A percentile compares a stretch with the other conserved stretches of the same genome.
Conservation (phyloP, 2,329 filamentous ascomycete species). For the Trematosphaeria pertusa region DNA sequence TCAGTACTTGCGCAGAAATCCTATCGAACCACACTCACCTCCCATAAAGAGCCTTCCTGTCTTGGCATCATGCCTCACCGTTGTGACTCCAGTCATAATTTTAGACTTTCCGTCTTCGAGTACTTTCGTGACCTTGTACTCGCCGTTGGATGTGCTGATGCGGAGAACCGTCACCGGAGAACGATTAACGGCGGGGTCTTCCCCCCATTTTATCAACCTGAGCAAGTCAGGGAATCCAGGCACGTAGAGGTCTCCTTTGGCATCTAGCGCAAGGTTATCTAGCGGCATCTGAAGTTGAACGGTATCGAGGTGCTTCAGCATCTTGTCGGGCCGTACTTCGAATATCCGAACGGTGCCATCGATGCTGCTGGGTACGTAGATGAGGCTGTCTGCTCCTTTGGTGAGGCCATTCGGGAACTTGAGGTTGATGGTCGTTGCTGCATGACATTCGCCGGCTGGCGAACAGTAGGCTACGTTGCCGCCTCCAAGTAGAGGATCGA, state of each 20-base stretch:
- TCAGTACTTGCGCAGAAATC: no score
- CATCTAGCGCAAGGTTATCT: slow-evolving; percentile 36
- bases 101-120: slow-evolving; percentile 32
- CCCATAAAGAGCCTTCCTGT: slow-evolving; percentile 34
- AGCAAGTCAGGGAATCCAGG: slow-evolving; percentile 26
- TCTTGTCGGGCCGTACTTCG: slow-evolving; percentile 22
- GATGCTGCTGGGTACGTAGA: slow-evolving; percentile 35
- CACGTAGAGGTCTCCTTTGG: slow-evolving; percentile 33
- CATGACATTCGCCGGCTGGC: slow-evolving; percentile 22
- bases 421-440: slow-evolving; percentile 25
- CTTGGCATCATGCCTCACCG: slow-evolving; percentile 33
- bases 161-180: slow-evolving; percentile 29
- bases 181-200: slow-evolving; percentile 21
- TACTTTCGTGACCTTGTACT: slow-evolving; percentile 33
- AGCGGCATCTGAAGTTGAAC: slow-evolving; percentile 34
- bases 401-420: slow-evolving; percentile 40
- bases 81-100: slow-evolving; percentile 32
- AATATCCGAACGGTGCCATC: slow-evolving; percentile 33
- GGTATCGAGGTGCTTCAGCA: slow-evolving; percentile 26
- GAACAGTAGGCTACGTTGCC: slow-evolving; percentile 37
- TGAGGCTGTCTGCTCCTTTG: slow-evolving; percentile 28
- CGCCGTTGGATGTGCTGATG: slow-evolving; percentile 23
- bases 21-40: slow-evolving; percentile 22
- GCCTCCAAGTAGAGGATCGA: slow-evolving; percentile 36
- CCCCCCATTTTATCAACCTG: slow-evolving; percentile 16